These are phyloP conservation scores for Esteya vermicola DNA, from an alignment of 2,329 filamentous ascomycete species.

Conservation along the genomic window DNA sequence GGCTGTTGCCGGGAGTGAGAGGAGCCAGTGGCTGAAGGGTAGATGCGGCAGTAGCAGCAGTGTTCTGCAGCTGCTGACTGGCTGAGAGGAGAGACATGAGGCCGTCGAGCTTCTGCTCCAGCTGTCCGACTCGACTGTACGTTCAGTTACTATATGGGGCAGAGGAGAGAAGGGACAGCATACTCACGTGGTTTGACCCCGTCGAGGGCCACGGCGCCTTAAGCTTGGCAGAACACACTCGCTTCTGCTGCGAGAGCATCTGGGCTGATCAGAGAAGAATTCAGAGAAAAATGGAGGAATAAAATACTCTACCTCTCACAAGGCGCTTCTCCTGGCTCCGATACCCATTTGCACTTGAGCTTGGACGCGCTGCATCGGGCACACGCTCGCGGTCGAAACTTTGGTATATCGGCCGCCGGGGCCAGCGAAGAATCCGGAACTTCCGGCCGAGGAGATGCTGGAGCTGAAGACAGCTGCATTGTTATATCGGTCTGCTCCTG, in stretches of 20 bases:
- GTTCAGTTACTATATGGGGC: not conserved
- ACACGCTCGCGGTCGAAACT: constrained; percentile 16
- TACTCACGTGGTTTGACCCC: constrained; percentile 11
- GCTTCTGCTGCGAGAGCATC: constrained; percentile 9
- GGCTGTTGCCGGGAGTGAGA: not conserved
- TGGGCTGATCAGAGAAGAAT: not conserved
- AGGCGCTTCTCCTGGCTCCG: constrained; percentile 11
- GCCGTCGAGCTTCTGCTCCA: constrained; percentile 25
- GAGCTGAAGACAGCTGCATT: not conserved
- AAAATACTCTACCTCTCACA: constrained; percentile 9
- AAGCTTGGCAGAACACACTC: constrained; percentile 11
- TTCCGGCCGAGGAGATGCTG: no score
- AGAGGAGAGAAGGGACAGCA: not conserved
- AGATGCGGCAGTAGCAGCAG: not conserved
- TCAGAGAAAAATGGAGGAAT: not conserved
- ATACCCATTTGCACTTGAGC: constrained; percentile 12
- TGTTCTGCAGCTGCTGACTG: constrained; percentile 14
- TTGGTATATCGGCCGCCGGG: constrained; percentile 3
- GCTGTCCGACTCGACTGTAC: constrained; percentile 22
- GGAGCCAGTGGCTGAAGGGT: not conserved
- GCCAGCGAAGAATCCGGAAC: no score
- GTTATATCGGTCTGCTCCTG: not conserved
- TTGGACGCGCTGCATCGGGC: constrained; percentile 16
- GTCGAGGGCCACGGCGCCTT: constrained; percentile 11
- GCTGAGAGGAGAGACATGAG: constrained; percentile 22